phyloP scores from a whole-genome alignment of 495 filamentous ascomycete genomes.

The Aspergillus avenaceus region DNA sequence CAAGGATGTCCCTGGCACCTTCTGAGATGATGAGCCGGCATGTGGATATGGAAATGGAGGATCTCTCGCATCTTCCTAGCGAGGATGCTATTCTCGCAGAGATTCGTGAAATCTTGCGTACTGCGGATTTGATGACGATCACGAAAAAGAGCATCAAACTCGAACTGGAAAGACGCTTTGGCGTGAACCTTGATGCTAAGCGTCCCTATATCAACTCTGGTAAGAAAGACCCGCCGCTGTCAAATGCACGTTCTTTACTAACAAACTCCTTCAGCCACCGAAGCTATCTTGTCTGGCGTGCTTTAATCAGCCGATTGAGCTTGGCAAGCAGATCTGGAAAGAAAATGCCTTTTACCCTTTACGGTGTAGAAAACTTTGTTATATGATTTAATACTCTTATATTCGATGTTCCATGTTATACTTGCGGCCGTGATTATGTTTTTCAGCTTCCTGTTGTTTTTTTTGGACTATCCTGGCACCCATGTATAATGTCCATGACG shows the following conservation, averaged over 20 bases:
- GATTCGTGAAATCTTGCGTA: constrained; percentile 87
- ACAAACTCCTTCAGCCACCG: constrained; percentile 54
- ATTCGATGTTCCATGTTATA: background rate
- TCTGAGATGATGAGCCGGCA: constrained; percentile 67
- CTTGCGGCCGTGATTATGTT: constrained; percentile 1
- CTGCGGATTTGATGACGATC: constrained; percentile 92
- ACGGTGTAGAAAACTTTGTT: constrained; percentile 7
- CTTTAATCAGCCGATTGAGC: constrained; percentile 4
- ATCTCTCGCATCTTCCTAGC: constrained; percentile 65
- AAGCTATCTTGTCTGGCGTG: constrained; percentile 63
- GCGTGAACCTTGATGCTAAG: constrained; percentile 71
- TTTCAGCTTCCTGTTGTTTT: background rate
- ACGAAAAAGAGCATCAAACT: constrained; percentile 98
- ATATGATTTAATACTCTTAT: constrained; percentile 4
- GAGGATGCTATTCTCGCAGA: constrained; percentile 91
- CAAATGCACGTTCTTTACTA: constrained; percentile 28
- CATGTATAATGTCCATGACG: background rate
- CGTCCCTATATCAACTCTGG: constrained; percentile 91
- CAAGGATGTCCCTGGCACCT: constrained; percentile 76
- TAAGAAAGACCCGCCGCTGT: constrained; percentile 44
- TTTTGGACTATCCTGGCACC: background rate
- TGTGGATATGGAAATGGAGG: constrained; percentile 62
- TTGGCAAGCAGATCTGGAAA: background rate
- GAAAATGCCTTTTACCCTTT: background rate
- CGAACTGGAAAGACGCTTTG: constrained; percentile 87